Percentiles rank a stretch among this genome's conserved stretches.
Evolutionary conservation across 352 stramenopile genomes (phyloP).

Genomic region (Phytophthora colocasiae): DNA sequence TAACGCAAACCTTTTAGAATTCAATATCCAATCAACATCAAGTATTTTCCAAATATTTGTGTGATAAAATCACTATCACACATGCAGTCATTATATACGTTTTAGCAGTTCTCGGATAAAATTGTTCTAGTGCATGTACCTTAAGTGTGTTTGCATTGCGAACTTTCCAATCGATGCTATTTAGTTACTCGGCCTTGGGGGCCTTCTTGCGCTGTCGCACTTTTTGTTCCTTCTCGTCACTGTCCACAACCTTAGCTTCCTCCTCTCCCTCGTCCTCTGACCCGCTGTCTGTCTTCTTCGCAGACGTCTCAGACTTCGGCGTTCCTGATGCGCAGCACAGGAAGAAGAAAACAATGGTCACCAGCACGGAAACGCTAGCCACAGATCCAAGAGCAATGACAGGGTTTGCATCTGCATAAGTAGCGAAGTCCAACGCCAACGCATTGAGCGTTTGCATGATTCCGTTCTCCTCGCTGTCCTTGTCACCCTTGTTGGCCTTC

Average conservation of each 20-base stretch:
- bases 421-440: constrained; percentile 48
- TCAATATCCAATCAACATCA: too few species aligned
- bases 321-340: constrained; percentile 59
- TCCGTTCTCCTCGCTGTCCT: constrained; percentile 56
- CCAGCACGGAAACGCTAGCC: constrained; percentile 47
- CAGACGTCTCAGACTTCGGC: constrained; percentile 20
- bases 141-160: background rate
- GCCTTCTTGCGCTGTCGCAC: constrained; percentile 84
- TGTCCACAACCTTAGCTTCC: constrained; percentile 47
- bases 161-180: background rate
- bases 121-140: too few species aligned
- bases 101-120: too few species aligned
- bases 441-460: constrained; percentile 54
- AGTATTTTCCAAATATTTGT: too few species aligned
- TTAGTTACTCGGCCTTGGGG: constrained; percentile 58
- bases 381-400: constrained; percentile 56
- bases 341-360: constrained; percentile 59
- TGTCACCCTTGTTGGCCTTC: constrained; percentile 46
- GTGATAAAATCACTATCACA: too few species aligned
- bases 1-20: too few species aligned
- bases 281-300: constrained; percentile 45
- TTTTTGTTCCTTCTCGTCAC: constrained; percentile 55
- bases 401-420: constrained; percentile 69
- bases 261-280: constrained; percentile 46
- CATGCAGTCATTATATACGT: too few species aligned